These are phyloP conservation scores for Elaeis guineensis DNA, from an alignment of 176 grass and related monocot species.

Conservation along the genomic window DNA sequence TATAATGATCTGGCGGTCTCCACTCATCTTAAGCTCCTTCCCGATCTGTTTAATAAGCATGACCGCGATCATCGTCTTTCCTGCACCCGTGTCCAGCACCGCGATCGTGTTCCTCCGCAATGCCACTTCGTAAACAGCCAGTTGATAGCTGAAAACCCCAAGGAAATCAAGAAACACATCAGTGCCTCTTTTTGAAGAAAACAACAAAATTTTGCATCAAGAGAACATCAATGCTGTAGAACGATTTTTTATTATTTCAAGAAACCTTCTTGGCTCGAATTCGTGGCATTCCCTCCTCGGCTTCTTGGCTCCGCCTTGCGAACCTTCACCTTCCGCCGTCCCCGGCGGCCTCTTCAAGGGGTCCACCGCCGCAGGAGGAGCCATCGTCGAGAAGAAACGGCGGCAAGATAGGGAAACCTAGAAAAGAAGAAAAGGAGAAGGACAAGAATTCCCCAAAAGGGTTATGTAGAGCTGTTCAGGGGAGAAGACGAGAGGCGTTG, in stretches of 20 bases:
- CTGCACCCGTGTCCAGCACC: conserved; percentile 71
- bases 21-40: conserved; percentile 21
- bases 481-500: too few relatives aligned
- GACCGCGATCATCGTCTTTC: conserved; percentile 83
- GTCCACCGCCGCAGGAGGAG: neutral
- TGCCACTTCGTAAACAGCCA: conserved; percentile 71
- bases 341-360: conserved; percentile 17
- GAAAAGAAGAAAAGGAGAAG: too few relatives aligned
- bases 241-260: neutral
- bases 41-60: conserved; percentile 74
- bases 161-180: too few relatives aligned
- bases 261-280: conserved; percentile 37
- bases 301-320: conserved; percentile 15
- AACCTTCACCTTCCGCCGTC: neutral
- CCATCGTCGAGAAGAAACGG: neutral
- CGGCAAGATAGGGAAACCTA: too few relatives aligned
- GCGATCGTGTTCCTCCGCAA: conserved; percentile 58
- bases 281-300: conserved; percentile 13
- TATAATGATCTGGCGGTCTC: conserved; percentile 41
- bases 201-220: neutral
- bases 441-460: too few relatives aligned
- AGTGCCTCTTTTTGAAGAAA: too few relatives aligned
- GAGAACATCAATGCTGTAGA: neutral
- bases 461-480: too few relatives aligned
- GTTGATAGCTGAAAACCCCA: conserved; percentile 44